These are phyloP conservation scores for Diplodia corticola DNA, from an alignment of 2,329 filamentous ascomycete genomes.

Conservation along the genomic window DNA sequence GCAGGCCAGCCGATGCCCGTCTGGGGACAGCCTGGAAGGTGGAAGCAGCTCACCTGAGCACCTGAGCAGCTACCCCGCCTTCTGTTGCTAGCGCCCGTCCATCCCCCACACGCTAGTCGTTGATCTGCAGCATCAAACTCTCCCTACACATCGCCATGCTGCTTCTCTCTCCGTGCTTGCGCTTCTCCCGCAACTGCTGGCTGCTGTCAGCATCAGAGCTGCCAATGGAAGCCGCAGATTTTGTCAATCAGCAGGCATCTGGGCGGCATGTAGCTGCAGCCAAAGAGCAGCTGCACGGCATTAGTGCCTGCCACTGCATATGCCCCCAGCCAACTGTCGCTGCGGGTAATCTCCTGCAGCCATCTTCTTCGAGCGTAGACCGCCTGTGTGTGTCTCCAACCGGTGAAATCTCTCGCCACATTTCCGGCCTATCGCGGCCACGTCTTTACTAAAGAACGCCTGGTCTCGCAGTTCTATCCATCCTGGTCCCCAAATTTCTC, in stretches of 20 bases:
- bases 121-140: not conserved
- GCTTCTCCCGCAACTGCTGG: not conserved
- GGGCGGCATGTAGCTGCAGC: not conserved
- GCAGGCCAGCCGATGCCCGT: not conserved
- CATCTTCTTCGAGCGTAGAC: not conserved
- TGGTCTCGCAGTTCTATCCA: too few relatives aligned
- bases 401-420: not conserved
- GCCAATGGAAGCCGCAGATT: not conserved
- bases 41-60: not conserved
- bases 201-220: not conserved
- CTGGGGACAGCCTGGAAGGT: not conserved
- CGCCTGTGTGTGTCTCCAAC: not conserved
- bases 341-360: not conserved
- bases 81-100: slow-evolving; percentile 5
- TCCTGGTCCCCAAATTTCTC: too few relatives aligned
- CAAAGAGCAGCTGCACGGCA: not conserved
- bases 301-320: not conserved
- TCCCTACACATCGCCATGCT: not conserved
- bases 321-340: not conserved
- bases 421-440: not conserved
- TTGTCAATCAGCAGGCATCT: not conserved
- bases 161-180: not conserved
- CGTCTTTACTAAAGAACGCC: too few relatives aligned
- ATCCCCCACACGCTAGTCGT: slow-evolving; percentile 9
- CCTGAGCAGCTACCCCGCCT: not conserved